A percentile compares a stretch with the other conserved stretches of the same genome.
Conservation (phyloP, 805 yeast species). For the Spathaspora passalidarum region DNA sequence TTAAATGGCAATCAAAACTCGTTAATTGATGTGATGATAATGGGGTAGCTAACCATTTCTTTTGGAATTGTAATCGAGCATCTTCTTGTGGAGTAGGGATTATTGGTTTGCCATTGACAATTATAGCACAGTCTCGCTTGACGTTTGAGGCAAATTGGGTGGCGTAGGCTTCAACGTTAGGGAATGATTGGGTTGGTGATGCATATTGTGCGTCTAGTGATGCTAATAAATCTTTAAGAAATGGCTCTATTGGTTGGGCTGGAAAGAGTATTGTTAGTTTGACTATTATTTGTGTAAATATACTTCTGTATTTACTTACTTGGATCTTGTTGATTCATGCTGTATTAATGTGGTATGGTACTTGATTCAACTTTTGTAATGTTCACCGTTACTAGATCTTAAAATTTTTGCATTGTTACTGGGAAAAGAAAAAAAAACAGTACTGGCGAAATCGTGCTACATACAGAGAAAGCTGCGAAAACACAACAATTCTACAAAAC, state of each 20-base stretch:
- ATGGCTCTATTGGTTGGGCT: slow-evolving; percentile 41
- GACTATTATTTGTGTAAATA: not conserved
- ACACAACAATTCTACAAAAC: too few relatives aligned
- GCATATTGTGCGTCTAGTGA: slow-evolving; percentile 36
- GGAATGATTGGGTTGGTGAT: slow-evolving; percentile 17
- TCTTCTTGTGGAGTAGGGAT: slow-evolving; percentile 18
- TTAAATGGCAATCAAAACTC: slow-evolving; percentile 63
- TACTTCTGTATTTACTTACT: slow-evolving; percentile 6
- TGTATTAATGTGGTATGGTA: not conserved
- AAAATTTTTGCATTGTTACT: not conserved
- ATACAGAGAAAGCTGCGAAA: not conserved
- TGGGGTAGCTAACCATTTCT: slow-evolving; percentile 57
- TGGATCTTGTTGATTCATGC: slow-evolving; percentile 10
- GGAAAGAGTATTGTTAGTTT: slow-evolving; percentile 8
- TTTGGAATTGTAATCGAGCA: slow-evolving; percentile 50
- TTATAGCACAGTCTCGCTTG: slow-evolving; percentile 49
- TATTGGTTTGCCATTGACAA: slow-evolving; percentile 58
- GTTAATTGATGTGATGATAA: slow-evolving; percentile 59
- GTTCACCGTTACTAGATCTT: not conserved
- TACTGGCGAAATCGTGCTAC: not conserved
- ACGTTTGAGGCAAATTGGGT: slow-evolving; percentile 50
- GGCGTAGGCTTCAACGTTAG: slow-evolving; percentile 39
- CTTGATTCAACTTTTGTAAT: not conserved
- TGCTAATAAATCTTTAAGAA: slow-evolving; percentile 31
- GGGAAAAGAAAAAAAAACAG: not conserved